phyloP scores from a whole-genome alignment of 192 early-diverging fungal genomes.

The Entrophospora sp. region DNA sequence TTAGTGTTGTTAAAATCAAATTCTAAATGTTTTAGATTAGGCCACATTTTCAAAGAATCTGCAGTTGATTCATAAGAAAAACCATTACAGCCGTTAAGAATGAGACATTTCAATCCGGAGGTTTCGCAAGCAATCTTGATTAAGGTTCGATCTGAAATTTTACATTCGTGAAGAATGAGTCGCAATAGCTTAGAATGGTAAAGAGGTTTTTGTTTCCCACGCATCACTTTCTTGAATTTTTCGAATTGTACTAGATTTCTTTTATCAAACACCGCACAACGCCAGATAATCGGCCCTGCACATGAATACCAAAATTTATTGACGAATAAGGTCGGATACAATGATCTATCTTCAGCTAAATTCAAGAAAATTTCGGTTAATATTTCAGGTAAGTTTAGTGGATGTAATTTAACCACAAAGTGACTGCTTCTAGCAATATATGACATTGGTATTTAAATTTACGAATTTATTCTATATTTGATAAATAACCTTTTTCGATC shows the following conservation, averaged over 20 bases:
- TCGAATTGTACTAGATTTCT: conserved; percentile 17
- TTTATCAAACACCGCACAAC: conserved; percentile 17
- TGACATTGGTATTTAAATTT: neutral
- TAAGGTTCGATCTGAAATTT: conserved; percentile 11
- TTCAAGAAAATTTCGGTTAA: conserved; percentile 11
- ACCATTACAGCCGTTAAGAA: conserved; percentile 7
- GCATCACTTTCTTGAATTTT: conserved; percentile 17
- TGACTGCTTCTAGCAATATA: neutral
- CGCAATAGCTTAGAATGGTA: conserved; percentile 18
- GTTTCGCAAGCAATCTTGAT: conserved; percentile 18
- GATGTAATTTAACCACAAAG: neutral
- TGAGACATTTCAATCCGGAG: conserved; percentile 3
- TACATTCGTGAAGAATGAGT: conserved; percentile 15
- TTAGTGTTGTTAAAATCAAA: conserved; percentile 9
- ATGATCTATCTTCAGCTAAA: neutral
- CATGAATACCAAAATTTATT: conserved; percentile 18
- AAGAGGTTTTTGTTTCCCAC: conserved; percentile 18
- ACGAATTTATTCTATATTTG: neutral
- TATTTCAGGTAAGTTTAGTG: conserved; percentile 5
- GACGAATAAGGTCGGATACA: conserved; percentile 6
- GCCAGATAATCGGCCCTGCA: conserved; percentile 9
- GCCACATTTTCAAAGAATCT: conserved; percentile 6
- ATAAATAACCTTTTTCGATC: neutral
- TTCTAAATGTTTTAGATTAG: conserved; percentile 7
- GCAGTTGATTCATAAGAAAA: conserved; percentile 14